Evolutionary conservation across 208 protist species (phyloP).

Genomic region (Phytomonas sp.): DNA sequence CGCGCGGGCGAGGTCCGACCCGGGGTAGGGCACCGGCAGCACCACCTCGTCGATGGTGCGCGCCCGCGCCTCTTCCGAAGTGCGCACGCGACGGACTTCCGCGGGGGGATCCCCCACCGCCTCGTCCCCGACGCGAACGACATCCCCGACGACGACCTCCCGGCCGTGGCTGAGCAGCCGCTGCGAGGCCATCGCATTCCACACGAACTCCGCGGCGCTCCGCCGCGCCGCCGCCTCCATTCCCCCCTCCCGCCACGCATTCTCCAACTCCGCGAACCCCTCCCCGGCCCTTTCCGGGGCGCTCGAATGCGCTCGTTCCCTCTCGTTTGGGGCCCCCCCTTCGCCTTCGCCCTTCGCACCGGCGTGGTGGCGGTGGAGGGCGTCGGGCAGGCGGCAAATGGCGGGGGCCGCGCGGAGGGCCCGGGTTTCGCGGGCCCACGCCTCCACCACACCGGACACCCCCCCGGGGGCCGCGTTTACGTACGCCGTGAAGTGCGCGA

Average conservation of each 20-base stretch:
- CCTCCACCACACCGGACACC: conserved; percentile 22
- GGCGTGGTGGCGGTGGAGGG: conserved; percentile 26
- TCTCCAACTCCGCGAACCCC: conserved; percentile 11
- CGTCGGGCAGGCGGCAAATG: conserved; percentile 19
- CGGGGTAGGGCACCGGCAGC: conserved; percentile 55
- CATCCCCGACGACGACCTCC: conserved; percentile 49
- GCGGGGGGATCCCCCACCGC: conserved; percentile 4
- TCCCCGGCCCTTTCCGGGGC: background rate
- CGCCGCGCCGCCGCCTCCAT: conserved; percentile 12
- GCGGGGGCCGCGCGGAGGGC: conserved; percentile 20
- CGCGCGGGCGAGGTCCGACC: background rate
- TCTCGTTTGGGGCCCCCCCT: background rate
- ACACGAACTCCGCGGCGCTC: conserved; percentile 63
- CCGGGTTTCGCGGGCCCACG: conserved; percentile 36
- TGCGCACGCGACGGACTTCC: conserved; percentile 19
- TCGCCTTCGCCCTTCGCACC: background rate
- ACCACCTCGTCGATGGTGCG: conserved; percentile 64
- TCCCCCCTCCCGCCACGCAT: conserved; percentile 27
- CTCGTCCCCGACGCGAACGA: conserved; percentile 19
- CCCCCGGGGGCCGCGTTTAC: conserved; percentile 49
- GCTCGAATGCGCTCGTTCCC: too few relatives aligned
- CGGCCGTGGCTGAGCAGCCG: conserved; percentile 32
- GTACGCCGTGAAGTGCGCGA: conserved; percentile 48
- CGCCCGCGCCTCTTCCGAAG: conserved; percentile 16
- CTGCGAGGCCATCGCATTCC: conserved; percentile 81